Percentiles rank a stretch among this genome's conserved stretches.
Evolutionary conservation across 139 green algal genomes (phyloP).

Genomic region (Picochlorum sp.): DNA sequence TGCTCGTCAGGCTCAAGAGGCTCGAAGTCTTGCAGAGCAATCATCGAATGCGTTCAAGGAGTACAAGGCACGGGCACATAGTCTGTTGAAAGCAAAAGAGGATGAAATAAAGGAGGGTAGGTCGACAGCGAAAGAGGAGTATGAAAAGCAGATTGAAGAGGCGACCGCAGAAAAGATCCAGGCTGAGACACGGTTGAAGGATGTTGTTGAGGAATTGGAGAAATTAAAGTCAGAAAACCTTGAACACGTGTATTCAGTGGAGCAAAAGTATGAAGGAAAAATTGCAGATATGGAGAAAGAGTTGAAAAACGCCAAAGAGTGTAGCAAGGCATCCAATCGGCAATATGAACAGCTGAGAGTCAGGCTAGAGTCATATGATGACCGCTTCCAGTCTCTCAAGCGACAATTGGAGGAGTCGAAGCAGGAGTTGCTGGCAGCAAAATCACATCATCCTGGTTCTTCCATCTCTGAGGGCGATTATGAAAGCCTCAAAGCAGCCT

Average conservation of each 20-base stretch:
- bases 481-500: not conserved
- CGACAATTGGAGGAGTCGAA: constrained; percentile 4
- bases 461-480: constrained; percentile 16
- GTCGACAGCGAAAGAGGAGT: not conserved
- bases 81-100: constrained; percentile 39
- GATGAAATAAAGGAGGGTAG: constrained; percentile 20
- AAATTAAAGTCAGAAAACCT: not conserved
- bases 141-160: constrained; percentile 14
- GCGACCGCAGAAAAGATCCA: constrained; percentile 1
- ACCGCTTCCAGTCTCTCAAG: constrained; percentile 11
- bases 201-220: constrained; percentile 6
- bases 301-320: constrained; percentile 4
- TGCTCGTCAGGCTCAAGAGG: constrained; percentile 10
- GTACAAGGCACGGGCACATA: constrained; percentile 47
- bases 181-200: not conserved
- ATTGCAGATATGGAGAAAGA: constrained; percentile 9
- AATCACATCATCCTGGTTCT: constrained; percentile 1
- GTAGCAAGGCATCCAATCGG: constrained; percentile 18
- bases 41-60: constrained; percentile 19
- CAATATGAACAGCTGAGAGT: constrained; percentile 28
- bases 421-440: not conserved
- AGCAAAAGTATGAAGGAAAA: constrained; percentile 9
- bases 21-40: constrained; percentile 8
- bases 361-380: constrained; percentile 34
- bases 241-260: not conserved